A percentile compares a stretch with the other conserved stretches of the same genome.
Evolutionary conservation across 1,284 basidiomycete genomes (phyloP).

Genomic region (Fomitopsis pinicola): DNA sequence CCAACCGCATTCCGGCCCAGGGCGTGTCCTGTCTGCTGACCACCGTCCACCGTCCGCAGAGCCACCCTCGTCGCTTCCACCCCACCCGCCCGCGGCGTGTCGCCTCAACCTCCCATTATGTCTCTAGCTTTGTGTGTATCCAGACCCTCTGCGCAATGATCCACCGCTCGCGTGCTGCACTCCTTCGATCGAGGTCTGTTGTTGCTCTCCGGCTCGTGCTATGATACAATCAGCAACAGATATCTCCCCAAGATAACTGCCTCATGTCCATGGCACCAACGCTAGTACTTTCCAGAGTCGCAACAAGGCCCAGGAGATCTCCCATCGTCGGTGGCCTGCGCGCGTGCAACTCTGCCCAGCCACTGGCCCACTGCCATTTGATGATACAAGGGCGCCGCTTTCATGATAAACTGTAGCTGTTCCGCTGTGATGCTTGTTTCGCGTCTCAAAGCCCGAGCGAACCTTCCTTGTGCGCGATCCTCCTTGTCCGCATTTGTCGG

Average conservation of each 20-base stretch:
- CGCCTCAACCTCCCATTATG: constrained; percentile 5
- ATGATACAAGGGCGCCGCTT: neutral
- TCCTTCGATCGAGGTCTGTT: neutral
- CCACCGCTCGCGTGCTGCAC: constrained; percentile 1
- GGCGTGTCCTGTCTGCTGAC: constrained; percentile 1
- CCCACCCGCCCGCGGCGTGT: constrained; percentile 8
- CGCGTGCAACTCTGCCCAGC: neutral
- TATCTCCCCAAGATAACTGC: neutral
- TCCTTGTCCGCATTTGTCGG: neutral
- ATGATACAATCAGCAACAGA: neutral
- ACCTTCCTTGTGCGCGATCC: neutral
- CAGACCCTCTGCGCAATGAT: neutral
- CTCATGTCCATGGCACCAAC: neutral
- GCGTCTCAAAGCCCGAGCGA: neutral
- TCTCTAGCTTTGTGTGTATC: neutral
- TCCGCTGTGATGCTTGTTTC: neutral
- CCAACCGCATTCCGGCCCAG: neutral
- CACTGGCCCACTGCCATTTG: neutral
- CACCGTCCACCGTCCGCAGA: neutral
- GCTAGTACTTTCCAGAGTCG: neutral
- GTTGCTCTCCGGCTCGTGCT: neutral
- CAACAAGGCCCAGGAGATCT: neutral
- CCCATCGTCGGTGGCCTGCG: neutral
- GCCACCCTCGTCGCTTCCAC: neutral
- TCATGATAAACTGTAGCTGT: neutral